These are phyloP conservation scores for Mortierella sp. DNA, from an alignment of 371 early-diverging fungal genomes.

Conservation along the genomic window DNA sequence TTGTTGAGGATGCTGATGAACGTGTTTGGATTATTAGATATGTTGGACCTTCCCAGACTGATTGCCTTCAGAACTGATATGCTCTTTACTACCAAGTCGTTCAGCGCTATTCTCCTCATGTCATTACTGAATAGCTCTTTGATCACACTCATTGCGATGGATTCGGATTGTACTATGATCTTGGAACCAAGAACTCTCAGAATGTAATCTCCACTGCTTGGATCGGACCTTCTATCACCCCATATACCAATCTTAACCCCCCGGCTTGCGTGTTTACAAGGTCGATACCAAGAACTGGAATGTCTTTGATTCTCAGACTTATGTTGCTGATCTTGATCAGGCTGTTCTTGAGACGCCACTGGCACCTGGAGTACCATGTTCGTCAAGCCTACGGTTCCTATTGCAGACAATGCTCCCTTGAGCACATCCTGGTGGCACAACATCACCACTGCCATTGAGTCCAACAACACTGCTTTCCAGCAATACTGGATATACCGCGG, in stretches of 20 bases:
- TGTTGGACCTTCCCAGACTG: conserved; percentile 64
- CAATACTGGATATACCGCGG: conserved; percentile 60
- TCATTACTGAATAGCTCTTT: conserved; percentile 72
- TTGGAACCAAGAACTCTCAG: conserved; percentile 51
- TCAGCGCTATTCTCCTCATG: conserved; percentile 69
- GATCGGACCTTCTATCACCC: conserved; percentile 68
- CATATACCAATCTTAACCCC: conserved; percentile 65
- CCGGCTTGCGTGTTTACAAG: conserved; percentile 68
- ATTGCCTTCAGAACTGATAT: conserved; percentile 71
- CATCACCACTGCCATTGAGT: conserved; percentile 63
- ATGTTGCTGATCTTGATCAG: conserved; percentile 65
- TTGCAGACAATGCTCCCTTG: conserved; percentile 53
- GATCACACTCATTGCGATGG: conserved; percentile 75
- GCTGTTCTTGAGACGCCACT: conserved; percentile 61
- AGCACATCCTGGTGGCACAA: conserved; percentile 72
- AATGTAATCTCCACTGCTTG: conserved; percentile 67
- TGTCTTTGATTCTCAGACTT: conserved; percentile 69
- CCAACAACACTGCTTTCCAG: conserved; percentile 57
- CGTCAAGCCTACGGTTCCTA: conserved; percentile 59
- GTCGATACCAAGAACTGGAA: conserved; percentile 70
- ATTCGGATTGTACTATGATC: conserved; percentile 64
- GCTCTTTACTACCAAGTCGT: conserved; percentile 70
- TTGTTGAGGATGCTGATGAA: conserved; percentile 67
- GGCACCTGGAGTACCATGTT: conserved; percentile 73
- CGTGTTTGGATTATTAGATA: conserved; percentile 73